A percentile compares a stretch with the other conserved stretches of the same genome.
These are phyloP conservation scores for Citropsis articulata DNA, from an alignment of 345 rosid genomes.

Conservation along the genomic window DNA sequence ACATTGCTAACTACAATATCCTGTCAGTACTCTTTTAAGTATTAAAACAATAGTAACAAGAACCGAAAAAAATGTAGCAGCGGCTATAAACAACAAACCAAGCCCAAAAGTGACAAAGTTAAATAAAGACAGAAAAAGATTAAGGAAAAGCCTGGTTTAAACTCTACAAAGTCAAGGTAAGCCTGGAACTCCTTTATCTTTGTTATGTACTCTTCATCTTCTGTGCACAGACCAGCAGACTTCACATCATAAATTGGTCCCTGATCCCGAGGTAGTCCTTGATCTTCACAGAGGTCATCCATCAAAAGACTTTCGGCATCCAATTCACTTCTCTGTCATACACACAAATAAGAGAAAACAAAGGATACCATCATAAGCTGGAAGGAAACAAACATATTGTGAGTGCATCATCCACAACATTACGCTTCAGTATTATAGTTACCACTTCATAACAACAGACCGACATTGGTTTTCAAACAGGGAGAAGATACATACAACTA, in stretches of 20 bases:
- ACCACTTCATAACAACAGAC: neutral
- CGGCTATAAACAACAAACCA: neutral
- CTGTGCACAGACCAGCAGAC: neutral
- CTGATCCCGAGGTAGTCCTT: neutral
- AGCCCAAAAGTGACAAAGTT: neutral
- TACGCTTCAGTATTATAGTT: neutral
- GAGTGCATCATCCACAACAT: neutral
- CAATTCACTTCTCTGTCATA: neutral
- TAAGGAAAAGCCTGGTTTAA: neutral
- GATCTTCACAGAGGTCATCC: neutral
- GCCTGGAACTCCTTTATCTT: slow-evolving; percentile 31
- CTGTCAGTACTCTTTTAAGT: neutral
- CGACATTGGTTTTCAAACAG: neutral
- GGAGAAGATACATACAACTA: neutral
- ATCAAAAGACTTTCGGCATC: neutral
- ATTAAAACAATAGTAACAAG: neutral
- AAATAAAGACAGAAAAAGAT: neutral
- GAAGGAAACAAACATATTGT: neutral
- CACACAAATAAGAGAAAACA: neutral
- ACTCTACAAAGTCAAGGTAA: slow-evolving; percentile 32
- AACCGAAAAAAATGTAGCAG: too few relatives aligned
- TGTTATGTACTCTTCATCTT: slow-evolving; percentile 13
- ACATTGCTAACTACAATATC: neutral
- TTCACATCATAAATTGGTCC: neutral
- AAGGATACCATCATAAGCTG: neutral